Evolutionary conservation across 2,329 filamentous ascomycete genomes (phyloP).

Genomic region (Epicoccum sorghinum): DNA sequence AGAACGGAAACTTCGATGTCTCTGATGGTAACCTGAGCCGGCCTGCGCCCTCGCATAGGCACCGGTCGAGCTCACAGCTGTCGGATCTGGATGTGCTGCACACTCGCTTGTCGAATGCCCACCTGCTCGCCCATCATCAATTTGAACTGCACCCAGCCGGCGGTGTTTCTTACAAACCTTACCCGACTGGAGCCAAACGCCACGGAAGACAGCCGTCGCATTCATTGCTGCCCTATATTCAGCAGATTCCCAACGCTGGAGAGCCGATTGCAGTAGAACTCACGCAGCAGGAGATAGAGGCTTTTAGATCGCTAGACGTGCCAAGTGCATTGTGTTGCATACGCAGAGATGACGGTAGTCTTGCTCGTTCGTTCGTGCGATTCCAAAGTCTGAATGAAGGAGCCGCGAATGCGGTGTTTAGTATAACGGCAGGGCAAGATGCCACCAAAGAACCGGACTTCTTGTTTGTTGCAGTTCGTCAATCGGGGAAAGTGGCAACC

Average conservation of each 20-base stretch:
- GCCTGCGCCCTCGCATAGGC: not conserved
- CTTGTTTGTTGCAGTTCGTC: slow-evolving; percentile 23
- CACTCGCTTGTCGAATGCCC: slow-evolving; percentile 14
- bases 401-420: slow-evolving; percentile 44
- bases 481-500: slow-evolving; percentile 8
- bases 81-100: slow-evolving; percentile 13
- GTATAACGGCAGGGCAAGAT: slow-evolving; percentile 17
- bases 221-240: slow-evolving; percentile 8
- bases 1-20: not conserved
- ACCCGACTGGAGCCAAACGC: not conserved
- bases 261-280: slow-evolving; percentile 1
- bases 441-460: slow-evolving; percentile 1
- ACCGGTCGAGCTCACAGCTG: not conserved
- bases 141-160: slow-evolving; percentile 14
- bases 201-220: slow-evolving; percentile 12
- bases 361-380: slow-evolving; percentile 15
- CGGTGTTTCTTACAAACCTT: slow-evolving; percentile 12
- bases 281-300: slow-evolving; percentile 14
- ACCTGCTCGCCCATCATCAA: slow-evolving; percentile 14
- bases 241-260: not conserved
- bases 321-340: slow-evolving; percentile 25
- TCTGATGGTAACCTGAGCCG: not conserved
- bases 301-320: slow-evolving; percentile 13
- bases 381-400: slow-evolving; percentile 42
- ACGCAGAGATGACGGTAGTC: not conserved